A percentile compares a stretch with the other conserved stretches of the same genome.
Conservation (phyloP, 2,329 filamentous ascomycete genomes). For the Blumeria graminis region DNA sequence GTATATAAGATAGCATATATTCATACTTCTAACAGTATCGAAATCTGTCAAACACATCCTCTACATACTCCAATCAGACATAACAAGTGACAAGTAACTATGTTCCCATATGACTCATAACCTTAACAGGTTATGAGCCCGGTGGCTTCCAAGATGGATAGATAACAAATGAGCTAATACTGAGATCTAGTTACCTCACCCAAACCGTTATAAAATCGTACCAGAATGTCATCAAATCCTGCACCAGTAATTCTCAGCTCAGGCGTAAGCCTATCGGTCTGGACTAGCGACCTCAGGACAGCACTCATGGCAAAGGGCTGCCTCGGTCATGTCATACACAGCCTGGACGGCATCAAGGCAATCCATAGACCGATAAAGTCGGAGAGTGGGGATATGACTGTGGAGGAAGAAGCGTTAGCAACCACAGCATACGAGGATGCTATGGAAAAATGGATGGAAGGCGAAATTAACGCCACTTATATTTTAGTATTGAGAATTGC, state of each 20-base stretch:
- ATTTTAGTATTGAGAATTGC: neutral
- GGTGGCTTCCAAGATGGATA: no score
- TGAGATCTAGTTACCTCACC: no score
- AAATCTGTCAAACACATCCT: no score
- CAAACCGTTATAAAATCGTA: no score
- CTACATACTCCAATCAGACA: no score
- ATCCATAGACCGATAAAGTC: neutral
- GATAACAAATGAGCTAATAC: no score
- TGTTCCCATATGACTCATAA: no score
- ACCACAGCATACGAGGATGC: neutral
- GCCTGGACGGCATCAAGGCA: neutral
- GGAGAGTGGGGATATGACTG: neutral
- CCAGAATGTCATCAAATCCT: neutral
- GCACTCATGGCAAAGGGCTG: neutral
- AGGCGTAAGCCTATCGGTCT: neutral
- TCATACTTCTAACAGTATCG: no score
- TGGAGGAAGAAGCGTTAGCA: neutral
- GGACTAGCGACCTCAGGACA: neutral
- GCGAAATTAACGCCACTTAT: neutral
- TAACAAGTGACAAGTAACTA: no score
- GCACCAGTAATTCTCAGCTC: neutral
- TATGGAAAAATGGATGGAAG: neutral
- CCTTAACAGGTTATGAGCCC: no score
- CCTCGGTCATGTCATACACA: neutral
- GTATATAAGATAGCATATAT: no score